These are phyloP conservation scores for Fomitopsis betulina DNA, from an alignment of 1,284 basidiomycete genomes.

Conservation along the genomic window DNA sequence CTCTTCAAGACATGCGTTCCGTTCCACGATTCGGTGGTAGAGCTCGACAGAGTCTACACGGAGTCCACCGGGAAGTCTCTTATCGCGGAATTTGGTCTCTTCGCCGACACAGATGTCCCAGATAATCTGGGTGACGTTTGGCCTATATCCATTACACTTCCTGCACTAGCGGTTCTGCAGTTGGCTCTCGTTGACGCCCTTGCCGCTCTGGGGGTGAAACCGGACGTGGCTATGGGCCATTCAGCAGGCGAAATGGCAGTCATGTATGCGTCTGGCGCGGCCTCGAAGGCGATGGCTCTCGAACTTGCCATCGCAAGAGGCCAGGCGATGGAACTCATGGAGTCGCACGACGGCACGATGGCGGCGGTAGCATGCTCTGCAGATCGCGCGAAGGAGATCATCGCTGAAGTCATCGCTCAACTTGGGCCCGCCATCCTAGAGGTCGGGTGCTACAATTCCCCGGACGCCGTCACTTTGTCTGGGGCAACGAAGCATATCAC, in stretches of 20 bases:
- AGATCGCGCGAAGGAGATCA: conserved; percentile 18
- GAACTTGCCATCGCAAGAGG: conserved; percentile 36
- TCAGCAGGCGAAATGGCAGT: conserved; percentile 40
- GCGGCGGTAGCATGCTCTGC: conserved; percentile 35
- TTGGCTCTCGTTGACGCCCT: conserved; percentile 40
- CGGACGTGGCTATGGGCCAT: conserved; percentile 36
- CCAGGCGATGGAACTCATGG: conserved; percentile 29
- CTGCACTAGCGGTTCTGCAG: conserved; percentile 38
- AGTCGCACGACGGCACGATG: conserved; percentile 34
- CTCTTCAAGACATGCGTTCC: conserved; percentile 29
- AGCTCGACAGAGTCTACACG: conserved; percentile 31
- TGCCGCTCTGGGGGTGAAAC: conserved; percentile 27
- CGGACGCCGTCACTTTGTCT: conserved; percentile 31
- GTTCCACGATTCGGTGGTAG: conserved; percentile 32
- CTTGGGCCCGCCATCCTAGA: conserved; percentile 19
- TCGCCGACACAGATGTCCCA: conserved; percentile 12
- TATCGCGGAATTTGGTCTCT: conserved; percentile 29
- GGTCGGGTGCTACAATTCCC: conserved; percentile 35
- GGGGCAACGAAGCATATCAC: conserved; percentile 27
- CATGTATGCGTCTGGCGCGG: conserved; percentile 38
- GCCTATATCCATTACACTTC: conserved; percentile 30
- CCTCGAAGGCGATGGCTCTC: conserved; percentile 33
- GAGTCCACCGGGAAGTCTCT: conserved; percentile 30
- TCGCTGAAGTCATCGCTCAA: conserved; percentile 14
- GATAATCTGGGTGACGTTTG: conserved; percentile 26